Conservation (phyloP, 2,329 filamentous ascomycete species). For the Colletotrichum tofieldiae region DNA sequence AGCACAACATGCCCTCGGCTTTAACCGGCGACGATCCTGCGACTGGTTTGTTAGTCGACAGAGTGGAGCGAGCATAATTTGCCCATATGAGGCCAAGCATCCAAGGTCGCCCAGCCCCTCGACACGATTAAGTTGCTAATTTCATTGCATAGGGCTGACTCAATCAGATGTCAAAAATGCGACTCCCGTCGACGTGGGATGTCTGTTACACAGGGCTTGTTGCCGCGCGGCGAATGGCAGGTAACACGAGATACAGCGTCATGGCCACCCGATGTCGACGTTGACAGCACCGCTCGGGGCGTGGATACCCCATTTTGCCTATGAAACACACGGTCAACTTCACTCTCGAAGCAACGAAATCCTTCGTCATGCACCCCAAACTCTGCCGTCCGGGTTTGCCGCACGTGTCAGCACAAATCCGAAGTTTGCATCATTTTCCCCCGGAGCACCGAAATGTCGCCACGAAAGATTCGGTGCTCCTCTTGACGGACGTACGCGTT, state of each 20-base stretch:
- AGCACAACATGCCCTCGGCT: not conserved
- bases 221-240: not conserved
- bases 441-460: not conserved
- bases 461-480: not conserved
- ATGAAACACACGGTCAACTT: not conserved
- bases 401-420: not conserved
- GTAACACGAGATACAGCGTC: not conserved
- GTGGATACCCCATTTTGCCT: not conserved
- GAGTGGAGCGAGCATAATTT: constrained; percentile 1
- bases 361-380: not conserved
- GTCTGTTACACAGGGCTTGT: no score
- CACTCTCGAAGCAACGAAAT: not conserved
- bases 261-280: constrained; percentile 1
- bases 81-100: not conserved
- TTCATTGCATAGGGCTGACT: not conserved
- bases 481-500: not conserved
- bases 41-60: not conserved
- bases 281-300: constrained; percentile 3
- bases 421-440: not conserved
- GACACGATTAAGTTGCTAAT: not conserved
- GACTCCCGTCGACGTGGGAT: not conserved
- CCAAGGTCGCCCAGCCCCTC: not conserved
- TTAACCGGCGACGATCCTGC: not conserved
- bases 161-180: not conserved
- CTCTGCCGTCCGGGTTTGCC: not conserved